phyloP scores from a whole-genome alignment of 106 monocot species.

The Agapanthus africanus region DNA sequence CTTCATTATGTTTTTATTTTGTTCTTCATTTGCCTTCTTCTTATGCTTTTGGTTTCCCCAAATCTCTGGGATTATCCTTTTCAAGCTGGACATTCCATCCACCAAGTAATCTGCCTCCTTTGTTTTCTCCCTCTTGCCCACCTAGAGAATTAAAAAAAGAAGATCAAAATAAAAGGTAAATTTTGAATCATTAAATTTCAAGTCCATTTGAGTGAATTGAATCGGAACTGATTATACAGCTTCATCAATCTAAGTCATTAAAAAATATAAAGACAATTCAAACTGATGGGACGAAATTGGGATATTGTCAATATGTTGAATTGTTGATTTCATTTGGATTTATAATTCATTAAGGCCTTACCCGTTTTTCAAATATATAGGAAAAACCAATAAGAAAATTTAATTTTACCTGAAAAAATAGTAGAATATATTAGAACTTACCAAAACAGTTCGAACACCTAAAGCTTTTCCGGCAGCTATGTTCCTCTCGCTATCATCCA shows the following conservation, averaged over 20 bases:
- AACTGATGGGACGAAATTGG: no score
- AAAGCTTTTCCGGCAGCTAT: constrained; percentile 67
- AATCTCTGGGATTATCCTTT: constrained; percentile 38
- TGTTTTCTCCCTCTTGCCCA: constrained; percentile 48
- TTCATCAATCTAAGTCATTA: no score
- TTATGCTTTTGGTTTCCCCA: constrained; percentile 23
- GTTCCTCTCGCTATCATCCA: constrained; percentile 92
- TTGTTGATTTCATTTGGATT: no score
- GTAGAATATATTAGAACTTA: constrained; percentile 18
- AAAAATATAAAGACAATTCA: no score
- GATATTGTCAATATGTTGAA: no score
- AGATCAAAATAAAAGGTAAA: no score
- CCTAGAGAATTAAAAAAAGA: constrained; percentile 29
- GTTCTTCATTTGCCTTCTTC: not conserved
- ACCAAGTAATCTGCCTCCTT: constrained; percentile 59
- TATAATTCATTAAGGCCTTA: no score
- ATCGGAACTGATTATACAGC: no score
- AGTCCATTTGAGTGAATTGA: no score
- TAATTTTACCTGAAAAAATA: not conserved
- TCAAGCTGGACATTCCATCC: constrained; percentile 28
- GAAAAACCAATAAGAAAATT: no score
- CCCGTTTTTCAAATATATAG: no score
- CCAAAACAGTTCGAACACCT: constrained; percentile 66
- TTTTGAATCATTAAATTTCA: no score
- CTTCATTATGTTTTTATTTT: not conserved